Evolutionary conservation across 768 basidiomycete genomes (phyloP).

Genomic region (Lyophyllum atratum): DNA sequence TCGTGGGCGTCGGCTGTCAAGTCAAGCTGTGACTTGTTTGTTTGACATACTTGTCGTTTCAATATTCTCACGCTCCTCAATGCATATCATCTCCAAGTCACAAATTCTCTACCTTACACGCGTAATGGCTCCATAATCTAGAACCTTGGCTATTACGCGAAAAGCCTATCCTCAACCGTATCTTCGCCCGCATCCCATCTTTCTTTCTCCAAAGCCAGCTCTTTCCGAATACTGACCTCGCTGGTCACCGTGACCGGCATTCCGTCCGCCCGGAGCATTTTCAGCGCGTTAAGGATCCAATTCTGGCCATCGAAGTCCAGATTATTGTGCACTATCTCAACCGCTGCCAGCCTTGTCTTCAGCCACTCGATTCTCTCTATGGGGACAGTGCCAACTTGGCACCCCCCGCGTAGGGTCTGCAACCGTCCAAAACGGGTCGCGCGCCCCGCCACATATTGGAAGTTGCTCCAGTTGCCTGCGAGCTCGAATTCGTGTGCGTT

Average conservation of each 20-base stretch:
- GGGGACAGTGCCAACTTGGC: constrained; percentile 24
- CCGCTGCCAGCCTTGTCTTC: constrained; percentile 16
- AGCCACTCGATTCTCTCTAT: constrained; percentile 22
- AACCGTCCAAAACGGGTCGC: constrained; percentile 13
- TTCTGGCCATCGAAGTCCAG: constrained; percentile 27
- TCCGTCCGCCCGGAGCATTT: constrained; percentile 24
- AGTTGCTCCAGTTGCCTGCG: constrained; percentile 26
- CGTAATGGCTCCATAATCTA: constrained; percentile 10
- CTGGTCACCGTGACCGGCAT: constrained; percentile 15
- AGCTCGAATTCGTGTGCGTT: constrained; percentile 24
- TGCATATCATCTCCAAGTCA: no score
- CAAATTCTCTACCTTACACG: constrained; percentile 17
- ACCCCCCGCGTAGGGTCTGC: constrained; percentile 25
- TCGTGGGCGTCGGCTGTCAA: background rate
- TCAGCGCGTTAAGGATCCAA: constrained; percentile 27
- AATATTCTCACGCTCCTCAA: constrained; percentile 8
- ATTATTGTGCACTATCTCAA: constrained; percentile 21
- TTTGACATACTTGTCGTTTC: constrained; percentile 3
- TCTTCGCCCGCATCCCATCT: constrained; percentile 28
- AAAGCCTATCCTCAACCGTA: constrained; percentile 25
- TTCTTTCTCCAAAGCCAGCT: constrained; percentile 19
- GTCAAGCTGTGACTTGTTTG: constrained; percentile 8
- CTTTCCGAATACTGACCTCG: constrained; percentile 14
- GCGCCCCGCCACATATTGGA: constrained; percentile 16
- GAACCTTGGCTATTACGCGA: background rate